Base-by-base conservation (phyloP, 1,284 basidiomycete genomes). In the Violaceomyces palustris region DNA sequence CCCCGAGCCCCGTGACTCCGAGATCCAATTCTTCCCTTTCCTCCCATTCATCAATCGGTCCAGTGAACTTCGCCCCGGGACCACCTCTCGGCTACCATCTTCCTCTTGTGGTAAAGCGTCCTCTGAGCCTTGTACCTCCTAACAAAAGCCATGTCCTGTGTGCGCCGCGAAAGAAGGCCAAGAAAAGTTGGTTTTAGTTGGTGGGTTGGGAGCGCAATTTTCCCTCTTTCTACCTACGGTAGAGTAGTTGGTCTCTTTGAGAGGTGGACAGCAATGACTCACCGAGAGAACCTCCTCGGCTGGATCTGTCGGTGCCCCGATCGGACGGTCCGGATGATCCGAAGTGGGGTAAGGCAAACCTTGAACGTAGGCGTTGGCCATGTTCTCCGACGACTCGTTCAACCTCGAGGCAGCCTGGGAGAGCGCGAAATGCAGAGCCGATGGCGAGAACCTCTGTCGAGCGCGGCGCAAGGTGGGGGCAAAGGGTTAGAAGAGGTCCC, bases 351-450 rank as follows among this genome's bases (percentile, higher is more conserved):
- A 50, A 1, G 63, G 38, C 6, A 68, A 26, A 2, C 59, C 62
- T 38, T 72, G 66, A 21, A 70, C 64, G 42, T 54, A 72, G 12
- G 66, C 64, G 29, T 61, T 67, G 12, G 68, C 69, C n/a, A 72
- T 30, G 3, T 50, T 40, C 25, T 72, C 69, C 8, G 56, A 63
- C 17, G 45, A 35, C 30, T 71, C 64, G 50, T 69, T 61, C 21
- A 65, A 35, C 26, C 49, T 48, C 28, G 50, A 35, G 3, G 62
- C 58, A 9, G 42, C 45, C 23, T 69, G 60, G 6, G 51, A 53
- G 12, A 72, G 32, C 18, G 25, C 42, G 33, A 64, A 55, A 19
- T 57, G 57, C 30, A 72, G 34, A 6, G 68, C 54, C 1, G 45
- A 48, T 4, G 64, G 69, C 14, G 47, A 35, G 45, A 71, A 72